These are phyloP conservation scores for Wallacemonas rigidus DNA, from an alignment of 208 protist genomes.

Conservation along the genomic window DNA sequence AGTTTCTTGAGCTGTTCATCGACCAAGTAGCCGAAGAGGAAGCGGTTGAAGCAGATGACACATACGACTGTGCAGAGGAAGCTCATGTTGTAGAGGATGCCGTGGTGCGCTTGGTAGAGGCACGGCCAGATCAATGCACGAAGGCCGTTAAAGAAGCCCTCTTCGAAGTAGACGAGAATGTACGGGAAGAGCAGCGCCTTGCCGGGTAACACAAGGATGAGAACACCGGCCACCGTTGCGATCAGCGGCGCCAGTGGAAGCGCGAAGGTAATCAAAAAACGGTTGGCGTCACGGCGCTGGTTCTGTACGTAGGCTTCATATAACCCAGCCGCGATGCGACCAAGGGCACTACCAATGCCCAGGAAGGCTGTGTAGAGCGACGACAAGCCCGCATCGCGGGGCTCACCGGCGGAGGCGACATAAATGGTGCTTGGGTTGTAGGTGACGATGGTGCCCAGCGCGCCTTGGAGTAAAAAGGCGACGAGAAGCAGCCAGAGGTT, in stretches of 20 bases:
- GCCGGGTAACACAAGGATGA: slow-evolving; percentile 47
- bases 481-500: slow-evolving; percentile 54
- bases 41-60: slow-evolving; percentile 55
- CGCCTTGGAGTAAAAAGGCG: slow-evolving; percentile 36
- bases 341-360: slow-evolving; percentile 48
- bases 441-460: slow-evolving; percentile 41
- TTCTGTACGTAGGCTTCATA: slow-evolving; percentile 59
- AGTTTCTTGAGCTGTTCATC: slow-evolving; percentile 42
- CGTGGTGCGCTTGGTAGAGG: slow-evolving; percentile 47
- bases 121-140: slow-evolving; percentile 53
- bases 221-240: slow-evolving; percentile 32
- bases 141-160: slow-evolving; percentile 43
- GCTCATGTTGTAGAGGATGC: slow-evolving; percentile 45
- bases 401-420: slow-evolving; percentile 37
- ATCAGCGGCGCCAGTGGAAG: slow-evolving; percentile 33
- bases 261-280: slow-evolving; percentile 37
- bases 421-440: slow-evolving; percentile 61
- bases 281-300: slow-evolving; percentile 21
- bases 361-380: slow-evolving; percentile 57
- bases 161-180: slow-evolving; percentile 53
- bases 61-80: slow-evolving; percentile 39
- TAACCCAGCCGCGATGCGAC: slow-evolving; percentile 47
- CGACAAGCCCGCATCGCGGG: slow-evolving; percentile 23
- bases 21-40: slow-evolving; percentile 52
- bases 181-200: slow-evolving; percentile 49